Conservation (phyloP, 345 rosid genomes). For the Geranium rotundifolium region DNA sequence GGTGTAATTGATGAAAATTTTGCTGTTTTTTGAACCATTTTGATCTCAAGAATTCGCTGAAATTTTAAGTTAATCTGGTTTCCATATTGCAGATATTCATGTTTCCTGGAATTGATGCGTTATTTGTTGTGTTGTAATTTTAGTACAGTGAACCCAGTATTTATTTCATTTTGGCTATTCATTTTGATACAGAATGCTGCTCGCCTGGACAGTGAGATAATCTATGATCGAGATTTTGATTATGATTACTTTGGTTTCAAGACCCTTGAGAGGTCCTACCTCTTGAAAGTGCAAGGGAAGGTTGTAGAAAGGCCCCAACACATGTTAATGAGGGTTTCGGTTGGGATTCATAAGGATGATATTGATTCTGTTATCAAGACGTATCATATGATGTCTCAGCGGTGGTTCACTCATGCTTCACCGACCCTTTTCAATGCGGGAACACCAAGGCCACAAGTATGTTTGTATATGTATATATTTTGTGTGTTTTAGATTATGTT, state of each 20-base stretch:
- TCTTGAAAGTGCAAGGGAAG: conserved; percentile 70
- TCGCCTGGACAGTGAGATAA: conserved; percentile 77
- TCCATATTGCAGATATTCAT: no score
- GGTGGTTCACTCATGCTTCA: conserved; percentile 97
- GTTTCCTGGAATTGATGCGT: no score
- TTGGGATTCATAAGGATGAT: conserved; percentile 75
- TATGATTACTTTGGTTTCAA: conserved; percentile 91
- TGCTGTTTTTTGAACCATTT: no score
- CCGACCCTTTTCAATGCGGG: conserved; percentile 92
- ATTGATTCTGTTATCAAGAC: conserved; percentile 63
- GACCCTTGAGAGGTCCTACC: conserved; percentile 87
- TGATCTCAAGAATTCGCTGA: no score
- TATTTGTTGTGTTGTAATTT: no score
- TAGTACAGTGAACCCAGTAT: neutral
- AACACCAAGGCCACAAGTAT: conserved; percentile 80
- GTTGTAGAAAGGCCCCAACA: conserved; percentile 90
- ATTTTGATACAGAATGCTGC: conserved; percentile 48
- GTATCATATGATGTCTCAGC: conserved; percentile 84
- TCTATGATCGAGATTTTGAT: conserved; percentile 84
- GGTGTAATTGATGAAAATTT: neutral
- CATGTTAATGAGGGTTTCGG: conserved; percentile 93
- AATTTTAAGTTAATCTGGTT: neutral
- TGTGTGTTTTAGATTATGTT: neutral
- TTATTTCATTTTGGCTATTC: neutral
- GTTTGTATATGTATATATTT: neutral